phyloP scores from a whole-genome alignment of 2,329 filamentous ascomycete genomes.

The Pestalotiopsis sp. region DNA sequence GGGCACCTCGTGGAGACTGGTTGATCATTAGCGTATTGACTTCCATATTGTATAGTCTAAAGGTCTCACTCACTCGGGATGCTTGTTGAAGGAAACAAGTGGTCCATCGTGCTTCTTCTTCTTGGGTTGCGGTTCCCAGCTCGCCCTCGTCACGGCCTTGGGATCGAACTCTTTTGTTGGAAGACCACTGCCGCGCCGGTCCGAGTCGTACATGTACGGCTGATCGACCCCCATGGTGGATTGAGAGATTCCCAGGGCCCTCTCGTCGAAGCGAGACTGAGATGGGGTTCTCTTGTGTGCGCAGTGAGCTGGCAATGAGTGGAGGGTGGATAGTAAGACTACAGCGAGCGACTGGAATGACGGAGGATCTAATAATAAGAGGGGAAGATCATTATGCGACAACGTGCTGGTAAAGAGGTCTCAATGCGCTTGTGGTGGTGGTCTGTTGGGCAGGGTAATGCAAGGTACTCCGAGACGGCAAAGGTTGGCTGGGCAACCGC shows the following conservation, averaged over 20 bases:
- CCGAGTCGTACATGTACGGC: conserved; percentile 33
- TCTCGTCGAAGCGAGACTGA: not conserved
- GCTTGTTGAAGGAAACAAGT: conserved; percentile 79
- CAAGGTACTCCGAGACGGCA: not conserved
- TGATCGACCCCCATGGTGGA: conserved; percentile 31
- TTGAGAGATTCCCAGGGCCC: conserved; percentile 14
- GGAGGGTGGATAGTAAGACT: not conserved
- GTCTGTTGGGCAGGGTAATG: not conserved
- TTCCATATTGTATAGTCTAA: not conserved
- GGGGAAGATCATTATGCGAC: not conserved
- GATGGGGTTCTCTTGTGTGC: not conserved
- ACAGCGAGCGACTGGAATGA: conserved; percentile 1
- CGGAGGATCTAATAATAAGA: not conserved
- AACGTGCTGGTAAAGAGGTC: not conserved
- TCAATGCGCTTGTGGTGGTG: not conserved
- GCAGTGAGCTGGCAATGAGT: not conserved
- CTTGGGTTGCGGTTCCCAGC: conserved; percentile 65
- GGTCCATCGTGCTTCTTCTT: conserved; percentile 74
- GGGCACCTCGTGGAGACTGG: conserved; percentile 64
- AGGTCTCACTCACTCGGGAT: conserved; percentile 72
- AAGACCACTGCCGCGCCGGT: conserved; percentile 25
- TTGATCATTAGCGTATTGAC: conserved; percentile 5
- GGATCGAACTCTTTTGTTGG: conserved; percentile 61
- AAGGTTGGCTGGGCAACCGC: conserved; percentile 6
- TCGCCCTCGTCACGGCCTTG: conserved; percentile 81